Percentiles rank a stretch among this genome's conserved stretches.
Evolutionary conservation across 129 eudicot genomes (phyloP).

Genomic region (Helianthus tuberosus): DNA sequence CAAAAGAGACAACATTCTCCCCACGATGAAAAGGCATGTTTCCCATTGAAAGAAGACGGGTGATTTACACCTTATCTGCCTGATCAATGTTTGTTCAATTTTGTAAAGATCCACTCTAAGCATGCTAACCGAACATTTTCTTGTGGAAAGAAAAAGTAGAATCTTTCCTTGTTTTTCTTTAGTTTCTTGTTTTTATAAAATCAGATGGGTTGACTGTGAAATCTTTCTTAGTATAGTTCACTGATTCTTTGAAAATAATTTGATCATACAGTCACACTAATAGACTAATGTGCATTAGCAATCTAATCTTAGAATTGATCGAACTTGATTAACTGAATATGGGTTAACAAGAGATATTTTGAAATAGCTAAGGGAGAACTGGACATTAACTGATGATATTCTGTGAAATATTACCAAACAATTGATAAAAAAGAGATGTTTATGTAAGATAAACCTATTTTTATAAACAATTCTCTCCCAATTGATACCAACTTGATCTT

Average conservation of each 20-base stretch:
- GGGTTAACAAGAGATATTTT: background rate
- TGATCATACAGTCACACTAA: background rate
- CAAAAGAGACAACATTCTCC: constrained; percentile 30
- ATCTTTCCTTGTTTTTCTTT: background rate
- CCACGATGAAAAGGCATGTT: constrained; percentile 29
- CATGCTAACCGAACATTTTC: constrained; percentile 6
- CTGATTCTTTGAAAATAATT: background rate
- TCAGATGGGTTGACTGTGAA: background rate
- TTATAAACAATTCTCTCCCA: background rate
- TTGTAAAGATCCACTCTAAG: constrained; percentile 28
- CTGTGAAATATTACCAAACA: background rate
- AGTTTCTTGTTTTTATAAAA: background rate
- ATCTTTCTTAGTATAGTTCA: background rate
- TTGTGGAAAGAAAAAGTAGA: background rate
- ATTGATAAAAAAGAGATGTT: background rate
- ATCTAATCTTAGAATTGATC: background rate
- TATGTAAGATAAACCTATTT: background rate
- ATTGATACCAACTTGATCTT: background rate
- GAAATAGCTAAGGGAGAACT: background rate
- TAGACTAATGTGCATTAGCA: background rate
- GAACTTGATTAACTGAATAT: background rate
- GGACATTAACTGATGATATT: background rate
- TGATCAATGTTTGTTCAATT: constrained; percentile 39
- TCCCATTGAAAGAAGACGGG: constrained; percentile 33
- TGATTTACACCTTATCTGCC: constrained; percentile 31